Evolutionary conservation across 495 filamentous ascomycete species (phyloP).

Genomic region (Pseudoneurospora amorphoporcata): DNA sequence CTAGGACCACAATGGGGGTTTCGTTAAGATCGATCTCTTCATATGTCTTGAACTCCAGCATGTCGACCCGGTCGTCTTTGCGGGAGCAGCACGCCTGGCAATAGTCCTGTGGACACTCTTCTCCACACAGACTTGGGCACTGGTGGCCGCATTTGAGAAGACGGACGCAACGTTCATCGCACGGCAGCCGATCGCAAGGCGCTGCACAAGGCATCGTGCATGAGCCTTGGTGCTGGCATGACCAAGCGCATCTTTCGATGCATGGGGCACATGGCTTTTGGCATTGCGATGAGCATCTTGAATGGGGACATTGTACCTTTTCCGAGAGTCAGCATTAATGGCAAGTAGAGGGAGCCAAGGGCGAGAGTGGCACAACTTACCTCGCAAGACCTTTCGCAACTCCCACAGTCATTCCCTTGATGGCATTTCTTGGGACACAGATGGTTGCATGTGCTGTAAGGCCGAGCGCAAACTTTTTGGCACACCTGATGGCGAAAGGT

Average conservation of each 20-base stretch:
- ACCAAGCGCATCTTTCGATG: conserved; percentile 42
- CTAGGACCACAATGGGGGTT: conserved; percentile 30
- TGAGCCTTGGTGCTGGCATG: conserved; percentile 40
- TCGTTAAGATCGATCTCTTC: conserved; percentile 12
- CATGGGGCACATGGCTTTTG: conserved; percentile 58
- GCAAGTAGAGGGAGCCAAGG: background rate
- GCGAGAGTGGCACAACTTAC: conserved; percentile 14
- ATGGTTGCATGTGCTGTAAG: conserved; percentile 49
- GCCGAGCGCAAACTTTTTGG: conserved; percentile 39
- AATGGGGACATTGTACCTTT: conserved; percentile 42
- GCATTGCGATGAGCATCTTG: conserved; percentile 46
- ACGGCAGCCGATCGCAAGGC: conserved; percentile 60
- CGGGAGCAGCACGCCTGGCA: conserved; percentile 47
- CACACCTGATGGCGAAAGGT: conserved; percentile 40
- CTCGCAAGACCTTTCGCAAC: conserved; percentile 48
- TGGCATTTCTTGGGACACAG: conserved; percentile 21
- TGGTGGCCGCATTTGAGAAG: conserved; percentile 53
- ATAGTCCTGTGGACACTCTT: conserved; percentile 46
- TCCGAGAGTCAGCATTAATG: background rate
- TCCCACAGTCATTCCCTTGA: conserved; percentile 35
- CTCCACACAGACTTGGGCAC: conserved; percentile 40
- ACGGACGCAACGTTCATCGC: conserved; percentile 50
- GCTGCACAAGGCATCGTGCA: conserved; percentile 63
- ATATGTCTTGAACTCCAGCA: conserved; percentile 15
- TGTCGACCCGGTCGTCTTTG: conserved; percentile 28